Evolutionary conservation across 345 rosid genomes (phyloP).

Genomic region (Linum tenue): DNA sequence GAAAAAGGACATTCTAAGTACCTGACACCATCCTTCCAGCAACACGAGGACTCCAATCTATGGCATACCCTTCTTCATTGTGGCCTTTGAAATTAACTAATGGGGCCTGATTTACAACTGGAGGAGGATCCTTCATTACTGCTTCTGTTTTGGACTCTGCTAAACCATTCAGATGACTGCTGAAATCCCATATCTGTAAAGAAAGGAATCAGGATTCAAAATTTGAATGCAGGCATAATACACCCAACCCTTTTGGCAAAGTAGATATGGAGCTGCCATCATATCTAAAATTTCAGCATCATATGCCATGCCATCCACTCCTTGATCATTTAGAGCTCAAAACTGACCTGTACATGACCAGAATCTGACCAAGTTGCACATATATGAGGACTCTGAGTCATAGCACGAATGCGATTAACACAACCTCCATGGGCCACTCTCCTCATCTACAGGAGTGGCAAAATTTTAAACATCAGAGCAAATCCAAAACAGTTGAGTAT

Average conservation of each 20-base stretch:
- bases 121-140: conserved; percentile 39
- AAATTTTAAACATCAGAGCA: conserved; percentile 10
- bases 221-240: neutral
- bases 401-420: conserved; percentile 84
- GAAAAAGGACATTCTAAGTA: conserved; percentile 15
- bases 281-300: neutral
- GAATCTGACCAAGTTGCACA: conserved; percentile 94
- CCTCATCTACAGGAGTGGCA: conserved; percentile 40
- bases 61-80: conserved; percentile 87
- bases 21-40: conserved; percentile 86
- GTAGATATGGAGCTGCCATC: neutral
- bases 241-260: neutral
- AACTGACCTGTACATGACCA: conserved; percentile 76
- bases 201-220: neutral
- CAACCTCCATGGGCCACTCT: conserved; percentile 80
- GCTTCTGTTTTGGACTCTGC: conserved; percentile 58
- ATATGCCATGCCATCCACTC: neutral
- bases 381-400: conserved; percentile 80
- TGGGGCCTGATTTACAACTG: conserved; percentile 74
- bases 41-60: conserved; percentile 87
- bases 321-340: neutral
- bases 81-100: conserved; percentile 66
- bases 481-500: neutral
- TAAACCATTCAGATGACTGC: conserved; percentile 70
- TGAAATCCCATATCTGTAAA: conserved; percentile 80